These are phyloP conservation scores for Colletotrichum musicola DNA, from an alignment of 2,329 filamentous ascomycete species.

Conservation along the genomic window DNA sequence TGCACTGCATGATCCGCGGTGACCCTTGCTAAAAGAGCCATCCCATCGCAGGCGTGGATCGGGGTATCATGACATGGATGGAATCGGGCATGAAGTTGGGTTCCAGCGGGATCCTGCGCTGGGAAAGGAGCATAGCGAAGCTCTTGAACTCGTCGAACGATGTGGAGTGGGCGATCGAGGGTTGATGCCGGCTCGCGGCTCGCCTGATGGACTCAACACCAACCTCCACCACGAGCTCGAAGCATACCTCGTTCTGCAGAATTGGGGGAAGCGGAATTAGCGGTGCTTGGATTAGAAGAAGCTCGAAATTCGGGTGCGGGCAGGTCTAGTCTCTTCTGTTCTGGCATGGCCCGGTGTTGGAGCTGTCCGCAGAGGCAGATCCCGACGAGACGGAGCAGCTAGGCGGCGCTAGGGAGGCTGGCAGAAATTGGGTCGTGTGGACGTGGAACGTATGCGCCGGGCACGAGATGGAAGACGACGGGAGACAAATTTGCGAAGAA, in stretches of 20 bases:
- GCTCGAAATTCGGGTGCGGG: background rate
- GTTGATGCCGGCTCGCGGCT: slow-evolving; percentile 28
- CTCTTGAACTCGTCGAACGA: slow-evolving; percentile 25
- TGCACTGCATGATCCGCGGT: slow-evolving; percentile 22
- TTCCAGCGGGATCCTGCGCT: background rate
- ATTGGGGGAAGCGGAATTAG: background rate
- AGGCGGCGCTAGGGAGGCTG: slow-evolving; percentile 1
- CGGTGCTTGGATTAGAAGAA: background rate
- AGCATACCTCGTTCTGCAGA: background rate
- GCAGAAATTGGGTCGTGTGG: slow-evolving; percentile 18
- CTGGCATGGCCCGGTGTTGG: background rate
- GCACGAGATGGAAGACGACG: background rate
- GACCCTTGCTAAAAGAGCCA: slow-evolving; percentile 22
- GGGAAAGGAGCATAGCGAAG: background rate
- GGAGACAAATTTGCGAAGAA: background rate
- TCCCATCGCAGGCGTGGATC: slow-evolving; percentile 6
- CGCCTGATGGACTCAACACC: slow-evolving; percentile 3
- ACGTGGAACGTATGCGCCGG: slow-evolving; percentile 16
- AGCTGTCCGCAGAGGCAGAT: background rate
- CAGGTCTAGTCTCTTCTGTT: background rate
- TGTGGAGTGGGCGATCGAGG: slow-evolving; percentile 23
- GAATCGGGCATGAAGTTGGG: slow-evolving; percentile 28
- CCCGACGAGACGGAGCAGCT: slow-evolving; percentile 18
- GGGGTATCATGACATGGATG: slow-evolving; percentile 14
- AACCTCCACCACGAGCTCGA: background rate